Base-by-base conservation (phyloP, 2,329 filamentous ascomycete species). In the Colletotrichum aenigma region DNA sequence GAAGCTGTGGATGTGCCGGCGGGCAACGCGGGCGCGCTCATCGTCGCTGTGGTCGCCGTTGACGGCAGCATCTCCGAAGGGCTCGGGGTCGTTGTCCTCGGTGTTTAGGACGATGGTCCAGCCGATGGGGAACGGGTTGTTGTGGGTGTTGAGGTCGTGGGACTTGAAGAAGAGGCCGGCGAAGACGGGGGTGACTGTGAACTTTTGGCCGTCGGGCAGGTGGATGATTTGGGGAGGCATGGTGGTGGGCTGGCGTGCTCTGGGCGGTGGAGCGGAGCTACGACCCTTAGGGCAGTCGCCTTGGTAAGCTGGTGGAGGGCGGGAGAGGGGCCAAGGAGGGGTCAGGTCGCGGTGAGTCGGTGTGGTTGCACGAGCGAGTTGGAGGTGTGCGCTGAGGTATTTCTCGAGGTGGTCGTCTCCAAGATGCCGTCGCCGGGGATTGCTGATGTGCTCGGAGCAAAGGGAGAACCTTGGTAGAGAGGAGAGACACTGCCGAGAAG, bases 161-260 rank as follows among this genome's bases (percentile, higher is more conserved):
- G 93, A 91, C 83, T 96, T 97, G 92, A 98, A 98, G 80, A 93
- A 95, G 71, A 97, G 89, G 36, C 96, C 96, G n/a, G 94, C 95
- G 83, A 98, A 98, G 30, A 98, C 95, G 1, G 96, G 94, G 16
- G 92, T 92, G 36, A 98, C 94, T 4, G 93, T 94, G 81, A 97
- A 91, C 78, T 90, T 93, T 86, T 97, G 95, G 81, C 96, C 96
- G 85, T 98, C 97, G 64, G 96, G 96, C 79, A 98, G 88, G 83
- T 94, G 91, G 75, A 96, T 88, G 62, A 90, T 83, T 56, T 86
- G 82, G 52, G 84, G 83, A 64, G 83, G 77, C 85, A 86, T 87
- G 30, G 68, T 64, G 70, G 74, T 69, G 56, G 48, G n/a, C 38
- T 48, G 38, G 38, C 38, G 38, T 48, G 52, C 48, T 61, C 58